These are phyloP conservation scores for Crithidia bombi DNA, from an alignment of 208 protist genomes.

Conservation along the genomic window DNA sequence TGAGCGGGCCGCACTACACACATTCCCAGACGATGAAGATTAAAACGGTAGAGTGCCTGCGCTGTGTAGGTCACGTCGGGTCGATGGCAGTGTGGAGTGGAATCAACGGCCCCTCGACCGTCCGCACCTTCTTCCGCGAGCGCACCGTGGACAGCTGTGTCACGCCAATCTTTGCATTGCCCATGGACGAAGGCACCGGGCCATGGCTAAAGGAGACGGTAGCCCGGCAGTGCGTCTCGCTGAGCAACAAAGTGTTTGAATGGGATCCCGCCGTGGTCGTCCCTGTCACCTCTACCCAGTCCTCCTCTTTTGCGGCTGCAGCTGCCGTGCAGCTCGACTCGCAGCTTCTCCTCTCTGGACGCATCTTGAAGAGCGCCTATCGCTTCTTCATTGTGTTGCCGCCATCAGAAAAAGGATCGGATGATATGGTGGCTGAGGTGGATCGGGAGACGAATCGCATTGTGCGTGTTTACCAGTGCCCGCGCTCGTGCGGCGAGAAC, in stretches of 20 bases:
- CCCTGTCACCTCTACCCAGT: conserved; percentile 25
- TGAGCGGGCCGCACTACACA: conserved; percentile 58
- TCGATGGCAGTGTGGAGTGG: conserved; percentile 62
- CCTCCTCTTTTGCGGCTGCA: not conserved
- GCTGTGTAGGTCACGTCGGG: conserved; percentile 67
- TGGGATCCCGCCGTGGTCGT: conserved; percentile 67
- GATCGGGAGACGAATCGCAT: conserved; percentile 60
- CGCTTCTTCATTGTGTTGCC: conserved; percentile 67
- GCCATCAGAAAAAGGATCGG: conserved; percentile 51
- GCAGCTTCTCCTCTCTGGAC: conserved; percentile 43
- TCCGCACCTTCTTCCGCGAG: conserved; percentile 33
- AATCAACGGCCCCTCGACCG: conserved; percentile 28
- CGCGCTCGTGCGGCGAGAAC: conserved; percentile 59
- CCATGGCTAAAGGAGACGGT: conserved; percentile 85
- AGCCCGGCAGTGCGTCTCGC: conserved; percentile 36
- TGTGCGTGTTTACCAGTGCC: conserved; percentile 72
- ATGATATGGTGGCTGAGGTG: conserved; percentile 74
- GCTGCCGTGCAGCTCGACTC: conserved; percentile 51
- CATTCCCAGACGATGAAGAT: conserved; percentile 58
- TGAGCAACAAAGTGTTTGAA: conserved; percentile 47
- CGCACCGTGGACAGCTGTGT: conserved; percentile 31
- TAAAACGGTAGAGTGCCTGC: conserved; percentile 45
- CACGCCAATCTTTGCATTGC: conserved; percentile 63
- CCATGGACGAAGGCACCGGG: conserved; percentile 87
- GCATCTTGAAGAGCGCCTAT: conserved; percentile 67